Conservation (phyloP, 805 yeast species). For the Phaffomyces antillensis region DNA sequence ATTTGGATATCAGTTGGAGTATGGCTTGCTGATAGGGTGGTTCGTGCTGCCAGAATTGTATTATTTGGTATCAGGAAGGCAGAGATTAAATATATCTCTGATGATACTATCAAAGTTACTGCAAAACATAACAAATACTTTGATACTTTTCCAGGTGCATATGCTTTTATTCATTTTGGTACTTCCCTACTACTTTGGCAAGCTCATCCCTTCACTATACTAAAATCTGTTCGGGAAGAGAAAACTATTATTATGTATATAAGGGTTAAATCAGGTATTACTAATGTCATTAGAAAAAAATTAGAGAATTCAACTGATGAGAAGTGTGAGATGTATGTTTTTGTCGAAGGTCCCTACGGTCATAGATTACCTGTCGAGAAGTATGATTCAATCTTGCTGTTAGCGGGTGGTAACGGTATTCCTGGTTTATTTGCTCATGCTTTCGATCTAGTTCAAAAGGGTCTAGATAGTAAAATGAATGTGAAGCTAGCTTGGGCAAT, state of each 20-base stretch:
- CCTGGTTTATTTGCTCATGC: neutral
- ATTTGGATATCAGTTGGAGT: constrained; percentile 29
- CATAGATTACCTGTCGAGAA: neutral
- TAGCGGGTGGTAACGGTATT: neutral
- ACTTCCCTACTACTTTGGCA: constrained; percentile 49
- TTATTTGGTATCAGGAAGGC: constrained; percentile 12
- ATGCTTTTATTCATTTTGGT: constrained; percentile 47
- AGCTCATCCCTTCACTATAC: constrained; percentile 62
- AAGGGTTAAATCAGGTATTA: constrained; percentile 47
- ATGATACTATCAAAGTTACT: constrained; percentile 9
- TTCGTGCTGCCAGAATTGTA: constrained; percentile 32
- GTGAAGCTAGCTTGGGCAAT: neutral
- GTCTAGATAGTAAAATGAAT: neutral
- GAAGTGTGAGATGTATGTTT: neutral
- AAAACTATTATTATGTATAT: constrained; percentile 31
- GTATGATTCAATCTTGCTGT: neutral
- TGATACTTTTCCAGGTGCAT: constrained; percentile 38
- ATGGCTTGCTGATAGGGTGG: constrained; percentile 32
- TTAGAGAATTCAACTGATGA: neutral
- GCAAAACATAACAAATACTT: neutral
- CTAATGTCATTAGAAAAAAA: constrained; percentile 28
- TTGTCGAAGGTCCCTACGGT: neutral
- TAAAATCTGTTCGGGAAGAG: constrained; percentile 30
- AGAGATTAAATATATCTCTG: constrained; percentile 17
- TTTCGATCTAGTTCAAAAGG: neutral